phyloP scores from a whole-genome alignment of 2,329 filamentous ascomycete species.

The Sporothrix brunneoviolacea region DNA sequence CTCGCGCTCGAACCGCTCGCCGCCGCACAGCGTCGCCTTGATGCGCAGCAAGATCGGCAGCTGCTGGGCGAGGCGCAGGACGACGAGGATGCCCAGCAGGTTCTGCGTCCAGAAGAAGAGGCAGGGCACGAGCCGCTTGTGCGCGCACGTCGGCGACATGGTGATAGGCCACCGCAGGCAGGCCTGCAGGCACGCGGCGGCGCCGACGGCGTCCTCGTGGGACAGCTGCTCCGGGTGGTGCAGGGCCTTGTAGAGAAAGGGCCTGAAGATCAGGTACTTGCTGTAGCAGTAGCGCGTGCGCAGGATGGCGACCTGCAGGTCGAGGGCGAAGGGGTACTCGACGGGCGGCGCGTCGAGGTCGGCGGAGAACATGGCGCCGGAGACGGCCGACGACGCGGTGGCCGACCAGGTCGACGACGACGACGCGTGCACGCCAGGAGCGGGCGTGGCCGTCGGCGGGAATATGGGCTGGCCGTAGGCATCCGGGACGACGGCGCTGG shows the following conservation, averaged over 20 bases:
- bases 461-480: no score
- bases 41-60: constrained; percentile 45
- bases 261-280: constrained; percentile 50
- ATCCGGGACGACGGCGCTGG: constrained; percentile 19
- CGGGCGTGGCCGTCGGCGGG: no score
- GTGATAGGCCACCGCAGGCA: constrained; percentile 55
- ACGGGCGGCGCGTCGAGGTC: constrained; percentile 38
- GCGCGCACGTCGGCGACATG: constrained; percentile 48
- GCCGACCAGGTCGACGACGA: neutral
- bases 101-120: constrained; percentile 58
- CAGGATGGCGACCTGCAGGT: constrained; percentile 50
- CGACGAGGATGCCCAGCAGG: constrained; percentile 50
- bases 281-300: constrained; percentile 54
- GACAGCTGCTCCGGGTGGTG: constrained; percentile 50
- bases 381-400: neutral
- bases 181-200: constrained; percentile 50
- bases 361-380: constrained; percentile 37
- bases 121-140: constrained; percentile 53
- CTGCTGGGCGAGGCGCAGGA: constrained; percentile 48
- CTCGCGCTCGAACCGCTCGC: constrained; percentile 42
- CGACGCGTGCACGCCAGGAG: no score
- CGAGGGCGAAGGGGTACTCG: constrained; percentile 45
- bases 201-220: constrained; percentile 46
- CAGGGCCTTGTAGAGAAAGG: constrained; percentile 53
- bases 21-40: constrained; percentile 28